Base-by-base conservation (phyloP, 2,329 filamentous ascomycete genomes). In the Cryphonectria radicalis region DNA sequence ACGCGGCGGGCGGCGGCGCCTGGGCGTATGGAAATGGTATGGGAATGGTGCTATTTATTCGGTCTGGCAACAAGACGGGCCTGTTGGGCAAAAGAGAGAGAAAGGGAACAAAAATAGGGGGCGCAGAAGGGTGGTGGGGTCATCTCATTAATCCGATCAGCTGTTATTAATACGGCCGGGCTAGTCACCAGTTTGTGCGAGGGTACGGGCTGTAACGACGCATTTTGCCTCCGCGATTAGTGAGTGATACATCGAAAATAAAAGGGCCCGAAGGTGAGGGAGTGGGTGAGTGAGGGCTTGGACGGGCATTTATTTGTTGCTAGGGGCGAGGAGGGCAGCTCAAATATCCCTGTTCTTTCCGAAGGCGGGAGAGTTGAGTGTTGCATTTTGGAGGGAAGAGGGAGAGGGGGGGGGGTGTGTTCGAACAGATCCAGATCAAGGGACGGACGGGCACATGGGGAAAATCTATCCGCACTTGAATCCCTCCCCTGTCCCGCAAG, bases 121-220 rank as follows among this genome's bases (percentile, higher is more conserved):
- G 28, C 64, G 64, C 25, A 55, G 46, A 53, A n/a, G 46, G 64
- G 32, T 53, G 46, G 64, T 66, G 64, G 64, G 43, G 64, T 50
- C 22, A 37, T 32, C 43, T 66, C 46, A 66, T 66, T 55, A 66
- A 66, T 57, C 35, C 53, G 11, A 66, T 66, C 64, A 66, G 64
- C 64, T 66, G 64, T 66, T 50, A 57, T 66, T 66, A 53, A 35
- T 50, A 53, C 46, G 64, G 64, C 32, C 13, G 63, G 43, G 59
- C 59, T 62, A 37, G 59, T 35, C 14, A n/a, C 59, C 32, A 62
- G 19, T 37, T 40, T 40, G 59, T 62, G 10, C 59, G 59, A 62
- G 59, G 35, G 14, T 62, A 62, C 59, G 59, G 59, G 59, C 14
- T 37, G 35, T 40, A 25, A 40, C 59, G 59, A 40, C 35, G 59